Evolutionary conservation across 139 green algal species (phyloP).

Genomic region (Cymbomonas tetramitiformis): DNA sequence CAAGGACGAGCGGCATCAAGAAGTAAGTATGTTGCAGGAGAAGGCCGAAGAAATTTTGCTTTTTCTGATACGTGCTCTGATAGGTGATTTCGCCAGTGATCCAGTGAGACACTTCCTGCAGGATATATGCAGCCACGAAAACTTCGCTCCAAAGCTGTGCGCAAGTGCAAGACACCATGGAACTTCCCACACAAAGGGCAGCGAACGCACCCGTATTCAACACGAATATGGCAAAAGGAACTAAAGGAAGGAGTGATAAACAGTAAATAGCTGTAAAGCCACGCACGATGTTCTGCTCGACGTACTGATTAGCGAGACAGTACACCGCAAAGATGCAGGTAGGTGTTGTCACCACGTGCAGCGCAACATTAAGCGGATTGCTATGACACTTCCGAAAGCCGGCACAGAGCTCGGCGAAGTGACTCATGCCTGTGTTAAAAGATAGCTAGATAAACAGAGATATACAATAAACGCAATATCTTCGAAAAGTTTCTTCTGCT

Average conservation of each 20-base stretch:
- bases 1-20: constrained; percentile 12
- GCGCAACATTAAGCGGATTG: constrained; percentile 17
- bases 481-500: too few species aligned
- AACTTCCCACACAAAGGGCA: too few species aligned
- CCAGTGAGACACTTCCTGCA: constrained; percentile 17
- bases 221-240: too few species aligned
- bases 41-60: neutral
- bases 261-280: neutral
- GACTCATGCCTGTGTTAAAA: too few species aligned
- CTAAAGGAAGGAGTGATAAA: neutral
- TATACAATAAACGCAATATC: too few species aligned
- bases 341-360: constrained; percentile 23
- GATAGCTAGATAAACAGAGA: too few species aligned
- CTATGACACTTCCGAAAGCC: constrained; percentile 7
- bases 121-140: constrained; percentile 5
- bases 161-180: too few species aligned
- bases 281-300: neutral
- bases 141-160: too few species aligned
- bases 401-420: constrained; percentile 1
- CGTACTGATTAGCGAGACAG: neutral
- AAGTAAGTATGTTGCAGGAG: constrained; percentile 16
- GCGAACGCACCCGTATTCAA: too few species aligned
- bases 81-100: constrained; percentile 21
- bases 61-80: constrained; percentile 13
- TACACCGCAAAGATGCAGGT: neutral